Base-by-base conservation (phyloP, 192 early-diverging fungal genomes). In the Coemansia sp. region DNA sequence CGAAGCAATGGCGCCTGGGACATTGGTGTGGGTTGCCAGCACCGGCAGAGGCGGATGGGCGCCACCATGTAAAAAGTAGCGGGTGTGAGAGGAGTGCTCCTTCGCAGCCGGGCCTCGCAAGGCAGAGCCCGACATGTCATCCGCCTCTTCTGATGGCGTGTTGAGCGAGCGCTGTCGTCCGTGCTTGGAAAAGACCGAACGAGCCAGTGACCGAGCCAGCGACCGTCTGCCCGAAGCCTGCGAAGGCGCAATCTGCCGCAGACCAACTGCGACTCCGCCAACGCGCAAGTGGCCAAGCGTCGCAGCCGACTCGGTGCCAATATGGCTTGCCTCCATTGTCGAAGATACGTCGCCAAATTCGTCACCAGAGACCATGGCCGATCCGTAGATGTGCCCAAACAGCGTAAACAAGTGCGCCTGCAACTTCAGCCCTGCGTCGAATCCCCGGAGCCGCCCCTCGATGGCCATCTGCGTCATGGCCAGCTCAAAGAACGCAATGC, bases 401-500 rank as follows among this genome's bases (percentile, higher is more conserved):
- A 87, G 72, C 7, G 76, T 63, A 75, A 91, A 91, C 53, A 91
- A 53, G 1, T 53, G 73, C 55, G 84, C 79, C 33, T 87, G 85
- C 9, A 67, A 73, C 41, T 85, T 71, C 12, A 91, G 54, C 0
- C 77, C 66, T 0, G 75, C 63, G 21, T 84, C 84, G 2, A 81
- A 72, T 18, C 88, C 87, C 40, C 80, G 57, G 12, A 80, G 56
- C 8, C 68, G 72, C 38, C 83, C 74, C 39, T 84, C 77, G 15
- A 91, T 58, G 10, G 72, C 62, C 35, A 74, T 80, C 22, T 82
- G 85, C 8, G 90, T 90, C 38, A 87, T 80, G n/a, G 85, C 76
- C 15, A 90, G 65, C 1, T 82, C 66, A 37, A 90, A 69, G 48
- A 84, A 86, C 29, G 81, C 74, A 32, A 87, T 85, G 10, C 87